These are phyloP conservation scores for Rhododendron henanense DNA, from an alignment of 148 eudicot genomes.

Conservation along the genomic window DNA sequence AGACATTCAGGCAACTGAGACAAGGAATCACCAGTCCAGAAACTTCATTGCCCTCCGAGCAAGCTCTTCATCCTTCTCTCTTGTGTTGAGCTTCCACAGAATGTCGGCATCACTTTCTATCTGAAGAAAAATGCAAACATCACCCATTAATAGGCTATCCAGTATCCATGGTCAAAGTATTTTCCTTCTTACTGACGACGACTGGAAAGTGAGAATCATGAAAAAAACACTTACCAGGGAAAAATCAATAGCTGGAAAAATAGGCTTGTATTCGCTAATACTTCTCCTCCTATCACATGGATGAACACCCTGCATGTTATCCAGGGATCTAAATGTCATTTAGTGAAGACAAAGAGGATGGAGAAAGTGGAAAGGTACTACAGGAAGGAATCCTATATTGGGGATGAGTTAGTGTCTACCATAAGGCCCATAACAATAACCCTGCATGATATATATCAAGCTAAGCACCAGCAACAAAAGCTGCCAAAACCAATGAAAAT, in stretches of 20 bases:
- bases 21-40: constrained; percentile 60
- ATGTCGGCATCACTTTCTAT: constrained; percentile 73
- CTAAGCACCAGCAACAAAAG: not conserved
- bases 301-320: constrained; percentile 71
- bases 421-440: not conserved
- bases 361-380: not conserved
- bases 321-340: not conserved
- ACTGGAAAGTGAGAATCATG: not conserved
- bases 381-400: not conserved
- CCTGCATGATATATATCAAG: too few species aligned
- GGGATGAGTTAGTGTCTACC: not conserved
- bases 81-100: constrained; percentile 55
- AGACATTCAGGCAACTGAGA: not conserved
- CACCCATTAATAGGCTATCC: not conserved
- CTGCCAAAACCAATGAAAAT: not conserved
- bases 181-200: not conserved
- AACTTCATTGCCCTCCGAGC: constrained; percentile 76
- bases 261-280: constrained; percentile 51
- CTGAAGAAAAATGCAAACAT: constrained; percentile 31
- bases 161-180: not conserved
- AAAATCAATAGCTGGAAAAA: constrained; percentile 92
- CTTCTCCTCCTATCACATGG: constrained; percentile 89
- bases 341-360: not conserved
- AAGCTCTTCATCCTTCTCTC: constrained; percentile 61
- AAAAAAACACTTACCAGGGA: constrained; percentile 60